These are phyloP conservation scores for Pseudoneurospora amorphoporcata DNA, from an alignment of 495 filamentous ascomycete genomes.

Conservation along the genomic window DNA sequence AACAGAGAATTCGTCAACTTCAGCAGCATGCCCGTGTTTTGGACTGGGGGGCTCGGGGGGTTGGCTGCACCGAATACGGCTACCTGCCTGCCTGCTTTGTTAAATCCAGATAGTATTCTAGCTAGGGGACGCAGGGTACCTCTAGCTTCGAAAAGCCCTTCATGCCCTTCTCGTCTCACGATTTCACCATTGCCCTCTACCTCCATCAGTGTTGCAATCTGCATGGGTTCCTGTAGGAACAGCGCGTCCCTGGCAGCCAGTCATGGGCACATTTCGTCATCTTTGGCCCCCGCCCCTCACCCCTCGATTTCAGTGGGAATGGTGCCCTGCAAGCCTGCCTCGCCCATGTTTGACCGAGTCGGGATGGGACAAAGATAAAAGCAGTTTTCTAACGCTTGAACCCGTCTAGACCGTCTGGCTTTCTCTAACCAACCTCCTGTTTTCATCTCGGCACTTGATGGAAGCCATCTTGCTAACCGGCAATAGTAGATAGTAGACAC, in stretches of 20 bases:
- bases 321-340: neutral
- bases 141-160: neutral
- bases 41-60: neutral
- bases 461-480: neutral
- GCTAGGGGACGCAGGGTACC: neutral
- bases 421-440: neutral
- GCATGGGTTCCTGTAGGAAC: neutral
- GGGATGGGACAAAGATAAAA: neutral
- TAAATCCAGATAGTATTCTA: neutral
- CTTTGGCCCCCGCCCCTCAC: neutral
- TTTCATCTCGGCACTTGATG: neutral
- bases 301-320: neutral
- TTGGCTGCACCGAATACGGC: neutral
- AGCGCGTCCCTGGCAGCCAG: neutral
- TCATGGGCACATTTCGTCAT: neutral
- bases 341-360: neutral
- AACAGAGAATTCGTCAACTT: conserved; percentile 21
- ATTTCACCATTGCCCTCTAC: neutral
- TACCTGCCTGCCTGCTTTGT: neutral
- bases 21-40: neutral
- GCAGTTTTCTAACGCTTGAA: neutral
- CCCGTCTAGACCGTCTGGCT: neutral
- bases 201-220: neutral
- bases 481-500: neutral
- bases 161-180: neutral